Evolutionary conservation across 164 flowering plant genomes (phyloP), one percentile per base, ranked within the genome.

Genomic region (Kalanchoe fedtschenkoi): DNA sequence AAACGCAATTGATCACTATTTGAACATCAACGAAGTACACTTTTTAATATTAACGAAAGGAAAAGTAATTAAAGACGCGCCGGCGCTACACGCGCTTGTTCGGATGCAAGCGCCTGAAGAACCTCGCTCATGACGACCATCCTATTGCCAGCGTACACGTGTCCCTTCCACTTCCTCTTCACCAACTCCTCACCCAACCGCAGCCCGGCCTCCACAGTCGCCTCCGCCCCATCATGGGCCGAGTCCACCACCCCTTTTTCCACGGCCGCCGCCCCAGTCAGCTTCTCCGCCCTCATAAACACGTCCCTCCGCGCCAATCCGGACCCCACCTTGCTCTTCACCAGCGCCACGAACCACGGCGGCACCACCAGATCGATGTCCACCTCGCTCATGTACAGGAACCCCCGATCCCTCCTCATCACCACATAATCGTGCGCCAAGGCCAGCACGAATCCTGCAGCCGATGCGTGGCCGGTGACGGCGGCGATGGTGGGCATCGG

Each of bases 401-500:
- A 76, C 1, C 78, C 77, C 9, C 66, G 37, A 15, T 74, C 77
- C 9, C 70, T 51, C 68, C 77, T 68, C 84, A 80, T 76, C n/a
- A 72, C 32, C 9, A 80, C 62, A 67, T 78, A 77, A 58, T 82
- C 87, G 65, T 82, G 87, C 65, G 77, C 28, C 51, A 80, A 32
- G 14, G 84, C 87, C n/a, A 82, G 66, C 39, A 74, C 0, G 35
- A 80, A n/a, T 16, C 87, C 87, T 0, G 84, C 87, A 16, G 84
- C 87, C 24, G 87, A 75, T 28, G 87, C 87, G 73, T 82, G 87
- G 56, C 87, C 87, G 22, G 70, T 34, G 4, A 82, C 71, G 70
- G 80, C 82, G 53, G 87, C 84, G 41, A 82, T 55, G 4, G 87
- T 80, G 22, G 84, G 87, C 82, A 80, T 76, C 1, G 87, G 87